Percentiles rank a stretch among this genome's conserved stretches.
Conservation (phyloP, 805 yeast species). For the Metschnikowia lunata region DNA sequence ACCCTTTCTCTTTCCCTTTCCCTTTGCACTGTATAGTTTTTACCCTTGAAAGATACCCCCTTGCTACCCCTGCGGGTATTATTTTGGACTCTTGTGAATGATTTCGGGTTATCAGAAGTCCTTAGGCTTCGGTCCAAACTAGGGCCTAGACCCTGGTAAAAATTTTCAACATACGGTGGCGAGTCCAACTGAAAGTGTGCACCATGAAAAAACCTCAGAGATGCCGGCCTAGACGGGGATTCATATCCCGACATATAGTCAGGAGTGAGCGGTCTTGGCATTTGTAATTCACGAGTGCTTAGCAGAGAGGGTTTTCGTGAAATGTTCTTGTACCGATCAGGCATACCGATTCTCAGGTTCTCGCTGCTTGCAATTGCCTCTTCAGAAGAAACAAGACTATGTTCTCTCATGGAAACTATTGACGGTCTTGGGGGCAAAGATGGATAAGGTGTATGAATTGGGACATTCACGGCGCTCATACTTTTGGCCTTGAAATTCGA, state of each 20-base stretch:
- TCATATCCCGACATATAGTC: neutral
- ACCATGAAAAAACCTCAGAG: no score
- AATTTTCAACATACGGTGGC: constrained; percentile 6
- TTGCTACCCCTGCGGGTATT: constrained; percentile 6
- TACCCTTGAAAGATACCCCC: constrained; percentile 3
- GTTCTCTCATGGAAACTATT: constrained; percentile 7
- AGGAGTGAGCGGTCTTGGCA: constrained; percentile 10
- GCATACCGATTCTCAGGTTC: neutral
- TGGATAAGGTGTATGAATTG: constrained; percentile 46
- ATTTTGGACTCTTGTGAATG: constrained; percentile 1
- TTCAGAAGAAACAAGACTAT: constrained; percentile 2
- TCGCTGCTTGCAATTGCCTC: constrained; percentile 3
- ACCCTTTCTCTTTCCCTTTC: constrained; percentile 1
- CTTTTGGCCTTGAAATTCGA: constrained; percentile 5
- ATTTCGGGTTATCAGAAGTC: constrained; percentile 5
- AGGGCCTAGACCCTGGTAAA: neutral
- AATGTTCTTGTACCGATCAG: neutral
- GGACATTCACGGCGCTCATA: constrained; percentile 26
- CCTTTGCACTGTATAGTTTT: neutral
- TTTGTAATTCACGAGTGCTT: constrained; percentile 10
- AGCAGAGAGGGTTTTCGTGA: constrained; percentile 12
- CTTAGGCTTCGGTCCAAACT: constrained; percentile 4
- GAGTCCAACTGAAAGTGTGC: constrained; percentile 2
- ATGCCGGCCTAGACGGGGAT: no score
- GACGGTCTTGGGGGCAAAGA: constrained; percentile 28